Conservation (phyloP, 805 yeast species). For the Nakazawaea ambrosiae region DNA sequence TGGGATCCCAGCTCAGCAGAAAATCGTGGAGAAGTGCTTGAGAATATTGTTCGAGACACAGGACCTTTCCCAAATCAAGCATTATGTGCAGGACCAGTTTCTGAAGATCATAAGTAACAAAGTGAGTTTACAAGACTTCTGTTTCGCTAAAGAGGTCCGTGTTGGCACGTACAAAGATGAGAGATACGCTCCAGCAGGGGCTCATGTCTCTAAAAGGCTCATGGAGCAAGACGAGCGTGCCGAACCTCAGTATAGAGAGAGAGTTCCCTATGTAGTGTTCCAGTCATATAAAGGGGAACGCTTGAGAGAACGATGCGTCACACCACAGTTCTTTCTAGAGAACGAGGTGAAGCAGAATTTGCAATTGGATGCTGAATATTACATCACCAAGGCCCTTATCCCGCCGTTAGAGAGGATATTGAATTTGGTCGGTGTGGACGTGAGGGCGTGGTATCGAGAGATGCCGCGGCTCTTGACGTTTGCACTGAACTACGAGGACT, state of each 20-base stretch:
- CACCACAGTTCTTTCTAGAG: slow-evolving; percentile 68
- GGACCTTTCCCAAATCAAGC: slow-evolving; percentile 65
- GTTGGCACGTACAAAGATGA: slow-evolving; percentile 77
- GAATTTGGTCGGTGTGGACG: slow-evolving; percentile 75
- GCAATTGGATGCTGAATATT: slow-evolving; percentile 74
- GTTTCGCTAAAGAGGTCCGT: slow-evolving; percentile 86
- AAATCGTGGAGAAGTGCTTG: slow-evolving; percentile 66
- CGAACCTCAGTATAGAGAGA: slow-evolving; percentile 81
- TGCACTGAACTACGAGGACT: neutral
- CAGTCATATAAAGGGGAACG: slow-evolving; percentile 47
- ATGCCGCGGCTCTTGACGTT: slow-evolving; percentile 38
- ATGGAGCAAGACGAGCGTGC: slow-evolving; percentile 60
- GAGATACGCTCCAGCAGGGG: slow-evolving; percentile 82
- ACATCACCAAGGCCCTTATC: slow-evolving; percentile 72
- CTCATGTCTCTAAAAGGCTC: slow-evolving; percentile 62
- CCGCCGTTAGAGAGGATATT: slow-evolving; percentile 89
- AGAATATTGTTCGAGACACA: slow-evolving; percentile 63
- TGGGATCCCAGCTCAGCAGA: slow-evolving; percentile 89
- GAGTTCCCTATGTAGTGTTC: slow-evolving; percentile 82
- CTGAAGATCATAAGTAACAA: slow-evolving; percentile 53
- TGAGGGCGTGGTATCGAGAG: slow-evolving; percentile 67
- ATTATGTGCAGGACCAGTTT: slow-evolving; percentile 61
- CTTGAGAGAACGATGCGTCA: slow-evolving; percentile 67
- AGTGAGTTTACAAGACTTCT: slow-evolving; percentile 71
- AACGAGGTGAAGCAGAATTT: slow-evolving; percentile 24